Conservation (phyloP, 345 rosid species). For the Turnera subulata region DNA sequence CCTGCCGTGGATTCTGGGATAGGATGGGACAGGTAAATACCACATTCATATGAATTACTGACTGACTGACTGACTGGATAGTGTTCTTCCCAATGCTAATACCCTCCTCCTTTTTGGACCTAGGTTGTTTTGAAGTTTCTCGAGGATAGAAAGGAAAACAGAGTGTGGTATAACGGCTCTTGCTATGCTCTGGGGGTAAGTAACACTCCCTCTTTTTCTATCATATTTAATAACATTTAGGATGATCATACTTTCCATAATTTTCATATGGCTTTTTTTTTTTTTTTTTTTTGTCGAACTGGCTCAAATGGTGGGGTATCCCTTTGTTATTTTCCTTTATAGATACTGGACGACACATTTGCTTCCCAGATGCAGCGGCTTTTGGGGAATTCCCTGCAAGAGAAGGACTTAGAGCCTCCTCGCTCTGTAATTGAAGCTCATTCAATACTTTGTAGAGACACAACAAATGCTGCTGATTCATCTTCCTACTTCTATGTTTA, state of each 20-base stretch:
- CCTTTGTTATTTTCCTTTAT: not conserved
- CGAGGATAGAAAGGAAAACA: conserved; percentile 92
- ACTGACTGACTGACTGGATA: not conserved
- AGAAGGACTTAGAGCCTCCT: conserved; percentile 85
- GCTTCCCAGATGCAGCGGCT: conserved; percentile 95
- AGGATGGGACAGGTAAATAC: conserved; percentile 89
- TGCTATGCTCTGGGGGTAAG: conserved; percentile 91
- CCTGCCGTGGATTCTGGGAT: conserved; percentile 90
- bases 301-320: not conserved
- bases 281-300: no score
- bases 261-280: not conserved
- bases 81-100: not conserved
- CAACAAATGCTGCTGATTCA: conserved; percentile 52
- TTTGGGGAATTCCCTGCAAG: conserved; percentile 81
- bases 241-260: not conserved
- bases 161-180: conserved; percentile 87
- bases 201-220: conserved; percentile 4
- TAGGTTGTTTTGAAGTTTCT: conserved; percentile 88
- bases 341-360: conserved; percentile 88
- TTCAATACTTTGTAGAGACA: conserved; percentile 88
- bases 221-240: not conserved
- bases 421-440: conserved; percentile 93
- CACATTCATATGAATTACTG: no score
- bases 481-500: conserved; percentile 69
- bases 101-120: not conserved